A percentile compares a stretch with the other conserved stretches of the same genome.
These are phyloP conservation scores for Naematelia aurantialba DNA, from an alignment of 768 basidiomycete genomes.

Conservation along the genomic window DNA sequence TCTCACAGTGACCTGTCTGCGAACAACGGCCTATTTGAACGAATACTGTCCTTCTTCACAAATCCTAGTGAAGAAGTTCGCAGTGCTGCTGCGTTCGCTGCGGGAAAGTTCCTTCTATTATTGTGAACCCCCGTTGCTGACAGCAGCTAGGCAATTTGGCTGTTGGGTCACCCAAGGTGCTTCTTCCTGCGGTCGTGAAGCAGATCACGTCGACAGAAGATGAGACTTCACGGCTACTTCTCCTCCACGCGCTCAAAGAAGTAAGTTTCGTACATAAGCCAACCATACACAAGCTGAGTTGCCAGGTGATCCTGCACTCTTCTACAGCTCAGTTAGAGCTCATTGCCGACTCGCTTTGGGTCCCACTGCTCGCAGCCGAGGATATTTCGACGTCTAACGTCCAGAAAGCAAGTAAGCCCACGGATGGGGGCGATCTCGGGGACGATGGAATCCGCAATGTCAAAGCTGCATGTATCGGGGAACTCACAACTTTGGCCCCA, in stretches of 20 bases:
- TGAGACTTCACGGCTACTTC: slow-evolving; percentile 70
- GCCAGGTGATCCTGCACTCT: slow-evolving; percentile 84
- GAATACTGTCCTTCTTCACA: slow-evolving; percentile 68
- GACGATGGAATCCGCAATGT: slow-evolving; percentile 92
- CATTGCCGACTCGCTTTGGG: slow-evolving; percentile 86
- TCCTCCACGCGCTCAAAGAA: slow-evolving; percentile 91
- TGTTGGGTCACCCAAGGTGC: slow-evolving; percentile 82
- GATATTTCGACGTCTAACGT: not conserved
- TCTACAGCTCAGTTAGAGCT: slow-evolving; percentile 76
- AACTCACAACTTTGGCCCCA: slow-evolving; percentile 87
- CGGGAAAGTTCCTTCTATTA: slow-evolving; percentile 60
- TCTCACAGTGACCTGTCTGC: slow-evolving; percentile 74
- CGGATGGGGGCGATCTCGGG: slow-evolving; percentile 54
- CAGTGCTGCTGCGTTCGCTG: slow-evolving; percentile 89
- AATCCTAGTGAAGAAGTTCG: slow-evolving; percentile 79
- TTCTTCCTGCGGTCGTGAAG: slow-evolving; percentile 78
- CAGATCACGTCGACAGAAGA: slow-evolving; percentile 54
- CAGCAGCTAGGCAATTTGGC: slow-evolving; percentile 76
- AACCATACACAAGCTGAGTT: not conserved
- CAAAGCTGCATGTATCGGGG: slow-evolving; percentile 92
- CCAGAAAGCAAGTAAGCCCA: slow-evolving; percentile 29
- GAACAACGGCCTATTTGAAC: slow-evolving; percentile 72
- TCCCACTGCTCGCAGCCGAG: slow-evolving; percentile 84
- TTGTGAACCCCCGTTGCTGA: not conserved
- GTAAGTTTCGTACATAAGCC: slow-evolving; percentile 51